These are phyloP conservation scores for Aspergillus campestris DNA, from an alignment of 495 filamentous ascomycete genomes.

Conservation along the genomic window DNA sequence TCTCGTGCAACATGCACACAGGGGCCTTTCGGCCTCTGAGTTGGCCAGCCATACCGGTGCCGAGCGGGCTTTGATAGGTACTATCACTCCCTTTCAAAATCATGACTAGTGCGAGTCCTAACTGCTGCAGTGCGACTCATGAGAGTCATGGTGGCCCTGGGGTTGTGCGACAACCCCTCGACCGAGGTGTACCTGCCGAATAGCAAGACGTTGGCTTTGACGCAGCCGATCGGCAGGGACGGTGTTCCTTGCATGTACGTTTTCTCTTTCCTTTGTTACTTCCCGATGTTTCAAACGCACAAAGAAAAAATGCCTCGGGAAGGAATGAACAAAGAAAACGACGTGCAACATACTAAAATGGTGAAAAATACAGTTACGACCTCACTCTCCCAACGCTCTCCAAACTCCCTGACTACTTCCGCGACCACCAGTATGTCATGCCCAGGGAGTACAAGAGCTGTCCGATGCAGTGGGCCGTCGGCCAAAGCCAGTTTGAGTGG, in stretches of 20 bases:
- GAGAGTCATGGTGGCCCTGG: conserved; percentile 28
- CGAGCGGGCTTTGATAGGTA: conserved; percentile 26
- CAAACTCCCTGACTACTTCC: conserved; percentile 27
- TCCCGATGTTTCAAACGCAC: not conserved
- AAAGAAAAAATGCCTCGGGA: not conserved
- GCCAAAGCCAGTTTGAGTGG: conserved; percentile 37
- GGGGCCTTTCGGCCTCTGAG: too few species aligned
- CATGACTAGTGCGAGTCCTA: too few species aligned
- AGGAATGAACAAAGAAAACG: too few species aligned
- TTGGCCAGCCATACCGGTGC: not conserved
- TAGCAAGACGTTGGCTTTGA: conserved; percentile 25
- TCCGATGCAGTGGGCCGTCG: conserved; percentile 34
- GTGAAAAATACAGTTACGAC: conserved; percentile 20
- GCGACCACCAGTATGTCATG: conserved; percentile 18
- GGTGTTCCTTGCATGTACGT: conserved; percentile 34
- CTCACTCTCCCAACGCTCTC: conserved; percentile 29
- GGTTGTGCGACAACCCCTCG: conserved; percentile 18
- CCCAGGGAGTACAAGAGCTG: conserved; percentile 26
- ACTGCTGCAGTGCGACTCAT: conserved; percentile 26
- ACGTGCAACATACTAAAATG: too few species aligned
- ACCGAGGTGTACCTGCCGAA: conserved; percentile 23
- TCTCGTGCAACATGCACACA: conserved; percentile 13
- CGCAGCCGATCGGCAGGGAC: conserved; percentile 28
- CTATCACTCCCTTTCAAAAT: too few species aligned
- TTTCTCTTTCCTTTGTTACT: not conserved